Evolutionary conservation across 345 rosid genomes (phyloP).

Genomic region (Salix arbutifolia): DNA sequence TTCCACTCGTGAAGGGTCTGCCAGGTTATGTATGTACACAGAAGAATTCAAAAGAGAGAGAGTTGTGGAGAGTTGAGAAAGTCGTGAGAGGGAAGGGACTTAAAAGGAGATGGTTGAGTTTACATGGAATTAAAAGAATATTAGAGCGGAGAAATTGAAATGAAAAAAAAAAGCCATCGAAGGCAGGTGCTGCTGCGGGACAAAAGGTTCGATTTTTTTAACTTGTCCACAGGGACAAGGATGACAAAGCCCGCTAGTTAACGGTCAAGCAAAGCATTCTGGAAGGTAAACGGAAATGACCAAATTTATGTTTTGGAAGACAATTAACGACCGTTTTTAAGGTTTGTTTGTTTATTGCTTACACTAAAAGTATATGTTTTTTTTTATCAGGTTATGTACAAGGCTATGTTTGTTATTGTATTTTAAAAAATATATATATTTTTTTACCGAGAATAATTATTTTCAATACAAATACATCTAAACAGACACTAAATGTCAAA

Average conservation of each 20-base stretch:
- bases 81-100: background rate
- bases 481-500: too few relatives aligned
- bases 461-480: too few relatives aligned
- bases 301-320: background rate
- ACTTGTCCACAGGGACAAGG: slow-evolving; percentile 18
- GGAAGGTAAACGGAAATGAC: slow-evolving; percentile 19
- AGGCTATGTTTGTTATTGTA: background rate
- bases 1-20: background rate
- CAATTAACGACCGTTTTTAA: background rate
- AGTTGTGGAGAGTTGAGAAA: background rate
- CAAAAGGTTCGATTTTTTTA: slow-evolving; percentile 15
- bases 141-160: background rate
- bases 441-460: too few relatives aligned
- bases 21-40: slow-evolving; percentile 4
- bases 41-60: background rate
- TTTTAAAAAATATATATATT: too few relatives aligned
- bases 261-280: background rate
- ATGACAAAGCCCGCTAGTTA: slow-evolving; percentile 16
- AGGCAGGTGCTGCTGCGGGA: slow-evolving; percentile 17
- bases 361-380: background rate
- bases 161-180: slow-evolving; percentile 6
- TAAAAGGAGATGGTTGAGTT: background rate
- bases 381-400: too few relatives aligned
- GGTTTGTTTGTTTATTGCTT: background rate
- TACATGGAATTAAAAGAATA: background rate